Conservation (phyloP, 257 asterid genomes). For the Lavandula angustifolia region DNA sequence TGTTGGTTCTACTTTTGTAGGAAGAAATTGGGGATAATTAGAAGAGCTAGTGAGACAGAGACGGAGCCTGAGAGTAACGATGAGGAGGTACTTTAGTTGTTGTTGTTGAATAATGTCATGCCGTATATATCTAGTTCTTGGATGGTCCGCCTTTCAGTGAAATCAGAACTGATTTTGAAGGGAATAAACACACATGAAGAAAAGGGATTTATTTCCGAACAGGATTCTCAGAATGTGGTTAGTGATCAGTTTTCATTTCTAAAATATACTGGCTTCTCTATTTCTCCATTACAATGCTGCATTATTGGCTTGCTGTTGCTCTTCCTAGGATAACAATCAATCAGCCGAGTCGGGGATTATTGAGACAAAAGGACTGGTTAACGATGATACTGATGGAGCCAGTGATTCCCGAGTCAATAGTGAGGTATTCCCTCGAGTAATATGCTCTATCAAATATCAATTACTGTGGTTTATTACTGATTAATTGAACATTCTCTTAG, state of each 20-base stretch:
- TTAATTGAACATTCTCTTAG: constrained; percentile 2
- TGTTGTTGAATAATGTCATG: background rate
- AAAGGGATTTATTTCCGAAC: constrained; percentile 33
- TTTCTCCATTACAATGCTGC: constrained; percentile 2
- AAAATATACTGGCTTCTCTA: background rate
- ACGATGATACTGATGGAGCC: constrained; percentile 35
- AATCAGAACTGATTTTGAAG: constrained; percentile 46
- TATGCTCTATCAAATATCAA: constrained; percentile 9
- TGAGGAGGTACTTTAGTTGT: constrained; percentile 55
- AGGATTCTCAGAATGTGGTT: constrained; percentile 41
- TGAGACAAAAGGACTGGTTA: constrained; percentile 43
- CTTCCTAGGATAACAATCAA: constrained; percentile 50
- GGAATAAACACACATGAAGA: constrained; percentile 49
- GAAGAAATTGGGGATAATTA: constrained; percentile 43
- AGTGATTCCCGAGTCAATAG: constrained; percentile 37
- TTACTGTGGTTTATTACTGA: background rate
- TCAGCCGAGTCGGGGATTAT: constrained; percentile 32
- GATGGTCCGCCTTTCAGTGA: constrained; percentile 24
- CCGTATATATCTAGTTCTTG: background rate
- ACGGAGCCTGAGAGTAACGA: constrained; percentile 58
- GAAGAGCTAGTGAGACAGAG: constrained; percentile 60
- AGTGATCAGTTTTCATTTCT: constrained; percentile 33
- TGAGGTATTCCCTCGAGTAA: constrained; percentile 52
- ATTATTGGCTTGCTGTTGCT: constrained; percentile 27
- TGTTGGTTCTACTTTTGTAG: constrained; percentile 28